A percentile compares a stretch with the other conserved stretches of the same genome.
Evolutionary conservation across 2,329 filamentous ascomycete species (phyloP).

Genomic region (Epichloe sibirici): DNA sequence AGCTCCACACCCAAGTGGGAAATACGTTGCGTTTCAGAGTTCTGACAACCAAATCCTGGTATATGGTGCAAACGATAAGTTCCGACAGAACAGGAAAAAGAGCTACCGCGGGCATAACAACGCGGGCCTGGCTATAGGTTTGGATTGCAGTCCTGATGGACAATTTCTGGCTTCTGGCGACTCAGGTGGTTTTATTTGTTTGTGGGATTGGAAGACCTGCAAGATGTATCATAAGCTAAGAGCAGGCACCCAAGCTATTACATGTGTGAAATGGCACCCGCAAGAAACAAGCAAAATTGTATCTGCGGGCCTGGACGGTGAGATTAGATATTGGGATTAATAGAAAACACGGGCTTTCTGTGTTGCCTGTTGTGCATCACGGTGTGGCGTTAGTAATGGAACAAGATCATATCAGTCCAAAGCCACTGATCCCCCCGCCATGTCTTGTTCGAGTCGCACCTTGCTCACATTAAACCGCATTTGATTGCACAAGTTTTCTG

Average conservation of each 20-base stretch:
- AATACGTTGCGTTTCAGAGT: constrained; percentile 88
- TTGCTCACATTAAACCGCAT: too few relatives aligned
- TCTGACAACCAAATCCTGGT: constrained; percentile 96
- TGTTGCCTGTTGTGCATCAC: not conserved
- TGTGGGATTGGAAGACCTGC: constrained; percentile 99
- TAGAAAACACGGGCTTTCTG: not conserved
- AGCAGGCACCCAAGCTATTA: constrained; percentile 69
- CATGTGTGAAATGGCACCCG: constrained; percentile 92
- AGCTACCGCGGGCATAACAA: constrained; percentile 93
- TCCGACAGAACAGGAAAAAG: constrained; percentile 96
- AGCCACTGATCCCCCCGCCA: too few relatives aligned
- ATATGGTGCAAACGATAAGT: constrained; percentile 88
- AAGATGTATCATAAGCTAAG: constrained; percentile 98
- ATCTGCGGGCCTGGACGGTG: constrained; percentile 78
- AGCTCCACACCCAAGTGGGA: constrained; percentile 73
- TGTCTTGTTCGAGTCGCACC: too few relatives aligned
- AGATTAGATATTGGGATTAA: constrained; percentile 90
- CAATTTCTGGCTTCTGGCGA: constrained; percentile 85
- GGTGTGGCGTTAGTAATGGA: not conserved
- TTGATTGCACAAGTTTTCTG: too few relatives aligned
- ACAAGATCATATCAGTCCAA: too few relatives aligned
- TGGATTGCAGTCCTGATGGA: constrained; percentile 80
- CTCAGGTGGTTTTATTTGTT: constrained; percentile 77
- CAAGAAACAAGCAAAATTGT: constrained; percentile 91
- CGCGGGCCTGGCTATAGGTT: constrained; percentile 82